Evolutionary conservation across 2,329 filamentous ascomycete genomes (phyloP).

Genomic region (Clonostachys rosea): DNA sequence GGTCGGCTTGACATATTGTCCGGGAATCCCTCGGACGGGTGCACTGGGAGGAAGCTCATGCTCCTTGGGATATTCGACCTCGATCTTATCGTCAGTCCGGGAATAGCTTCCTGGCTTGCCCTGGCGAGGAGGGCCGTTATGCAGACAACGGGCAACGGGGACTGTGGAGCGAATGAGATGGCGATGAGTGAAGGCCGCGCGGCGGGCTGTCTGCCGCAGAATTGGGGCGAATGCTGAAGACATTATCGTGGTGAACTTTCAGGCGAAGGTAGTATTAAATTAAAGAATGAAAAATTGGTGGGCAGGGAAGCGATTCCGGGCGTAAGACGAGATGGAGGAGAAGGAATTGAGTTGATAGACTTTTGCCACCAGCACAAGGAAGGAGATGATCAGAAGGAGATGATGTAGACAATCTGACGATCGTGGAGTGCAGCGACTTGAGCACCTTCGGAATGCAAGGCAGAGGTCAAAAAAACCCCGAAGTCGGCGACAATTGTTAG

Average conservation of each 20-base stretch:
- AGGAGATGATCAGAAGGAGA: too few relatives aligned
- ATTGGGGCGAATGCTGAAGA: constrained; percentile 13
- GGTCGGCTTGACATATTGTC: constrained; percentile 79
- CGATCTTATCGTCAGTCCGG: constrained; percentile 74
- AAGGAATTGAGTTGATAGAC: background rate
- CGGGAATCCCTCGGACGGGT: constrained; percentile 71
- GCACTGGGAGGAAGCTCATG: constrained; percentile 65
- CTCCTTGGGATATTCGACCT: constrained; percentile 74
- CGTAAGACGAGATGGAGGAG: constrained; percentile 1
- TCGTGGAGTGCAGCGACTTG: too few relatives aligned
- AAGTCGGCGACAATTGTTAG: too few relatives aligned
- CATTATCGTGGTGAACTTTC: constrained; percentile 5
- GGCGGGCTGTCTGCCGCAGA: constrained; percentile 19
- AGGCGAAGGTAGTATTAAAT: too few relatives aligned
- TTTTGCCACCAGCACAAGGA: too few relatives aligned
- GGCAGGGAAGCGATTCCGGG: background rate
- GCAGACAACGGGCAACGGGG: constrained; percentile 14
- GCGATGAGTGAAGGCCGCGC: constrained; percentile 8
- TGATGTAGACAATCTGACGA: too few relatives aligned
- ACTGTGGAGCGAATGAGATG: background rate
- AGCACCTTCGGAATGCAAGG: too few relatives aligned
- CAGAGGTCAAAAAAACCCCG: too few relatives aligned
- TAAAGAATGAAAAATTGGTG: too few relatives aligned
- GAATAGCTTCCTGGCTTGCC: constrained; percentile 62
- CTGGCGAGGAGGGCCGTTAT: constrained; percentile 23